A percentile compares a stretch with the other conserved stretches of the same genome.
These are phyloP conservation scores for Fusarium pininemorale DNA, from an alignment of 2,329 filamentous ascomycete genomes.

Conservation along the genomic window DNA sequence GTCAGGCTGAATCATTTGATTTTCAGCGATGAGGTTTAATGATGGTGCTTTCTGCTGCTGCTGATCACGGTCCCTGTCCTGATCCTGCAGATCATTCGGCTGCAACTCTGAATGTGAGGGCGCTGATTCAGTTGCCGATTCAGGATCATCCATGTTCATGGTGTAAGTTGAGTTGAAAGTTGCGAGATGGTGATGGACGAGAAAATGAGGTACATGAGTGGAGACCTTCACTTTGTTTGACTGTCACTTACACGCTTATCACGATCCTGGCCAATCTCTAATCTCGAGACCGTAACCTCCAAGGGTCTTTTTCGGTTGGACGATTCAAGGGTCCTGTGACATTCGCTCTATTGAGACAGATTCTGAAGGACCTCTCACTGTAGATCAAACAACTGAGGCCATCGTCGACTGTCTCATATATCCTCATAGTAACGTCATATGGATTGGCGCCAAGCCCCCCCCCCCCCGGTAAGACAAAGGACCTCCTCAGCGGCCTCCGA, in stretches of 20 bases:
- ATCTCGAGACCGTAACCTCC: background rate
- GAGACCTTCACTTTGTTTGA: background rate
- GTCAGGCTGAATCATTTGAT: constrained; percentile 12
- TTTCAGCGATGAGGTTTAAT: constrained; percentile 35
- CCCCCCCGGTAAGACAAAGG: constrained; percentile 1
- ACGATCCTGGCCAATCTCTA: constrained; percentile 5
- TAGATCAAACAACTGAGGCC: constrained; percentile 24
- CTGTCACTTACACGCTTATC: constrained; percentile 25
- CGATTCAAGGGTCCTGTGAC: background rate
- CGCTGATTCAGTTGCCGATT: constrained; percentile 10
- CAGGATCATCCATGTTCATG: constrained; percentile 38
- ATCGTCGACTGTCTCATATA: constrained; percentile 12
- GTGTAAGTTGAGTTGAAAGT: constrained; percentile 31
- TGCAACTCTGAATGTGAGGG: background rate
- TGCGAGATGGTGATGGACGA: constrained; percentile 28
- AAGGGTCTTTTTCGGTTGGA: background rate
- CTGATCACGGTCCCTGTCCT: background rate
- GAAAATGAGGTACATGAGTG: constrained; percentile 30
- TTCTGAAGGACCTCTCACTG: background rate
- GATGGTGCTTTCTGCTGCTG: constrained; percentile 12
- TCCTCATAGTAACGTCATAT: constrained; percentile 27
- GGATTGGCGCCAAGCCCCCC: constrained; percentile 23
- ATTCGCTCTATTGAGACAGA: constrained; percentile 1
- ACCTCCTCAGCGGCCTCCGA: constrained; percentile 27
- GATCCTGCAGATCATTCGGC: constrained; percentile 1